Evolutionary conservation across 2,329 filamentous ascomycete genomes (phyloP), one percentile per base, ranked within the genome.

Genomic region (Colletotrichum eremochloae): DNA sequence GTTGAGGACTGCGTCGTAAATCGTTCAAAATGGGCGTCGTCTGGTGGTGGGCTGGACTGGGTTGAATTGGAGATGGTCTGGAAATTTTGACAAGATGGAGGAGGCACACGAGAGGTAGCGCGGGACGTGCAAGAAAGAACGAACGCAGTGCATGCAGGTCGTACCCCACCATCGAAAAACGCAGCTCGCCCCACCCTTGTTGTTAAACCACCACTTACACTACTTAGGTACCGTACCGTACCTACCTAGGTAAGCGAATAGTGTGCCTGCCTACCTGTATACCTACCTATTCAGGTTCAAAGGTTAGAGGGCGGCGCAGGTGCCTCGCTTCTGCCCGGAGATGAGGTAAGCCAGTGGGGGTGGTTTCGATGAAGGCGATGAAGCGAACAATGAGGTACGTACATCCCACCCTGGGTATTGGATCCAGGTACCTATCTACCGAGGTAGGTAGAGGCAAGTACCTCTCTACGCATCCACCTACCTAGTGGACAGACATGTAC

Each of bases 101-200:
- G 63, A 63, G 57, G 69, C 50, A 68, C 64, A 29, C 53, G 48
- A 55, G 53, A 40, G 33, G n/a, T n/a, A 58, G 68, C 63, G 68
- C 56, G 46, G 68, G 46, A 58, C 55, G n/a, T 58, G 55, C 20
- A 67, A 55, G 44, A 50, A 64, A 63, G 68, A 56, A 71, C 48
- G 68, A 7, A 40, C 24, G 11, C 14, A 42, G 5, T 40, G 40
- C 40, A 20, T 71, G 68, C 48, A 72, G 68, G 68, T 73, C 71
- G 71, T 73, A 71, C 71, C 71, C 71, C 71, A 73, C 71, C 71
- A 72, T 61, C 68, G 20, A 71, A 71, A 71, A 71, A 71, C 56
- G 24, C 68, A 71, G 63, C 55, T 48, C 38, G 63, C 63, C 63
- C 68, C 63, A 44, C 55, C 55, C 36, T 1, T 24, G 8, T 24